These are phyloP conservation scores for Scutellaria barbata DNA, from an alignment of 257 asterid genomes.

Conservation along the genomic window DNA sequence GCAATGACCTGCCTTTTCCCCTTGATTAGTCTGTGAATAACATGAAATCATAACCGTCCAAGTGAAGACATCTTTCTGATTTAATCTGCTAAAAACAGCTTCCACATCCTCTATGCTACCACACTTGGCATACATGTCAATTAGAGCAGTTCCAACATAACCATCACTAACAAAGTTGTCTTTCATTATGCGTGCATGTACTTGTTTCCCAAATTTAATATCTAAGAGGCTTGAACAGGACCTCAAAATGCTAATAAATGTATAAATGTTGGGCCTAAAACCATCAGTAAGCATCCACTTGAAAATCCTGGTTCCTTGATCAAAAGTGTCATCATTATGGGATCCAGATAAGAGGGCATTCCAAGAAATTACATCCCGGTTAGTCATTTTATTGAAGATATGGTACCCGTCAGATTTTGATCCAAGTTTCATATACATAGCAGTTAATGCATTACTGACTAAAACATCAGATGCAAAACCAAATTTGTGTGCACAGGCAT, in stretches of 20 bases:
- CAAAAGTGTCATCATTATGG: constrained; percentile 57
- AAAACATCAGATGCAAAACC: constrained; percentile 58
- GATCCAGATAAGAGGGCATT: constrained; percentile 77
- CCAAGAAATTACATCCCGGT: constrained; percentile 73
- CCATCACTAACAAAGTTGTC: constrained; percentile 42
- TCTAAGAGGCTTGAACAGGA: constrained; percentile 62
- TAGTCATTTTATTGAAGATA: constrained; percentile 56
- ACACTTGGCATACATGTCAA: constrained; percentile 81
- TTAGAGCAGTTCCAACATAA: constrained; percentile 66
- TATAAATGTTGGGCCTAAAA: constrained; percentile 68
- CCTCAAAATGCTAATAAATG: constrained; percentile 70
- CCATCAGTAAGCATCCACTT: constrained; percentile 66
- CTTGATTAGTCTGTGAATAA: constrained; percentile 66
- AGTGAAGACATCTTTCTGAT: constrained; percentile 58
- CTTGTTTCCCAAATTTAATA: constrained; percentile 68
- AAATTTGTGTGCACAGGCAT: constrained; percentile 70
- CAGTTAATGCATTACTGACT: constrained; percentile 73
- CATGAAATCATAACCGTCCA: constrained; percentile 73
- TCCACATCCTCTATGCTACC: constrained; percentile 61
- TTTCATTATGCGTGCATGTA: constrained; percentile 66
- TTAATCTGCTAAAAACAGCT: constrained; percentile 56
- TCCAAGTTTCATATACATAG: constrained; percentile 80
- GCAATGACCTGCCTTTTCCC: constrained; percentile 62
- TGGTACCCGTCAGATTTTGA: constrained; percentile 54
- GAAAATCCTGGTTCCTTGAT: constrained; percentile 59